Conservation (phyloP, 2,329 filamentous ascomycete species). For the Alternaria infectoria region DNA sequence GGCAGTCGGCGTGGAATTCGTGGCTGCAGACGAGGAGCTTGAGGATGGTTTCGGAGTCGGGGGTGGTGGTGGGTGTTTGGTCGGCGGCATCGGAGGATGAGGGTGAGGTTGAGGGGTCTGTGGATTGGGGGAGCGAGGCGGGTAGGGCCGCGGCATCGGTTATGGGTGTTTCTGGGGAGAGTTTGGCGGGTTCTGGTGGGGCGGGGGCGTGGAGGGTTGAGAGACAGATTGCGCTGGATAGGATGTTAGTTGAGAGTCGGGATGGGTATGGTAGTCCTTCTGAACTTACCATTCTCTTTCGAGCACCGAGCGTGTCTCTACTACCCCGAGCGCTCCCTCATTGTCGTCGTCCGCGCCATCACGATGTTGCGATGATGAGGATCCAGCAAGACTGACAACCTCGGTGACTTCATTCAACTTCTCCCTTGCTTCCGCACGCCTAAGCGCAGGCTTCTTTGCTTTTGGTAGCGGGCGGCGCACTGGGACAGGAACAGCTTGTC, state of each 20-base stretch:
- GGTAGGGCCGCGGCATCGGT: constrained; percentile 8
- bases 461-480: not conserved
- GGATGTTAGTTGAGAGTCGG: constrained; percentile 6
- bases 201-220: constrained; percentile 34
- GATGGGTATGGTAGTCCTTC: not conserved
- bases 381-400: constrained; percentile 9
- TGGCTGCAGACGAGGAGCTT: constrained; percentile 34
- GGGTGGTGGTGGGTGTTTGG: not conserved
- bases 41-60: constrained; percentile 30
- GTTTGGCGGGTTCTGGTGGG: constrained; percentile 35
- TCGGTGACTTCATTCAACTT: constrained; percentile 31
- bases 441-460: constrained; percentile 24
- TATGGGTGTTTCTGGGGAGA: constrained; percentile 14
- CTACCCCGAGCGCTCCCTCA: not conserved
- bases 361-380: not conserved
- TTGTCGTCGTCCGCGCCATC: not conserved
- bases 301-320: constrained; percentile 23
- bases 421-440: constrained; percentile 30
- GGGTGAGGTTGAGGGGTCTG: not conserved
- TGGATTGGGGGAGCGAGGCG: not conserved
- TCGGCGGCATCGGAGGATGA: not conserved
- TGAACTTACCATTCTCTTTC: constrained; percentile 37
- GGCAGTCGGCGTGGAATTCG: constrained; percentile 42
- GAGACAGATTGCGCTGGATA: constrained; percentile 40
- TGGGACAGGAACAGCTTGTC: constrained; percentile 7